phyloP scores from a whole-genome alignment of 2,329 filamentous ascomycete species.

The Aspergillus carbonarius region DNA sequence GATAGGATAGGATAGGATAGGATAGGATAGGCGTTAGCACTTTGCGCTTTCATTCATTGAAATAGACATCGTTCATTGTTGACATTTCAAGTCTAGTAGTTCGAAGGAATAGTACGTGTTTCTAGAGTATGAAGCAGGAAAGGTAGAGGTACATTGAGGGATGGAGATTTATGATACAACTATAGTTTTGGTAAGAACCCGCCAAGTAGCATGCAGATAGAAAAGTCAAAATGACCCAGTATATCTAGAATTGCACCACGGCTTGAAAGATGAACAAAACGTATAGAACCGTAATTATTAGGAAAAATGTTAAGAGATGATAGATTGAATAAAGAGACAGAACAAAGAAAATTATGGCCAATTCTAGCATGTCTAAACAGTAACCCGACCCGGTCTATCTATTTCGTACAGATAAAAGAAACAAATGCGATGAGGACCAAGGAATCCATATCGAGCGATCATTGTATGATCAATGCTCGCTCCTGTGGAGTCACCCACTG shows the following conservation, averaged over 20 bases:
- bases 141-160: too few species aligned
- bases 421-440: constrained; percentile 16
- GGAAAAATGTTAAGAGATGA: neutral
- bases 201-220: neutral
- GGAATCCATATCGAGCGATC: constrained; percentile 3
- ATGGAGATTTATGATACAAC: neutral
- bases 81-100: too few species aligned
- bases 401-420: constrained; percentile 25
- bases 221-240: neutral
- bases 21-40: constrained; percentile 1
- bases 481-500: neutral
- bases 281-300: neutral
- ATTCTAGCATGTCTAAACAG: constrained; percentile 19
- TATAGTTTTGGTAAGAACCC: neutral
- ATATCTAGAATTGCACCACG: neutral
- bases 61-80: too few species aligned
- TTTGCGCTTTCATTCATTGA: too few species aligned
- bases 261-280: too few species aligned
- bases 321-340: constrained; percentile 1
- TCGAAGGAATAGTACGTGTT: too few species aligned
- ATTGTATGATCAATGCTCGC: neutral
- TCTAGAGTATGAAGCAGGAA: too few species aligned
- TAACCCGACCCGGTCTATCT: constrained; percentile 29
- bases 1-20: neutral
- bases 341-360: constrained; percentile 12